phyloP scores from a whole-genome alignment of 345 rosid genomes.

The Syzygium jambos region DNA sequence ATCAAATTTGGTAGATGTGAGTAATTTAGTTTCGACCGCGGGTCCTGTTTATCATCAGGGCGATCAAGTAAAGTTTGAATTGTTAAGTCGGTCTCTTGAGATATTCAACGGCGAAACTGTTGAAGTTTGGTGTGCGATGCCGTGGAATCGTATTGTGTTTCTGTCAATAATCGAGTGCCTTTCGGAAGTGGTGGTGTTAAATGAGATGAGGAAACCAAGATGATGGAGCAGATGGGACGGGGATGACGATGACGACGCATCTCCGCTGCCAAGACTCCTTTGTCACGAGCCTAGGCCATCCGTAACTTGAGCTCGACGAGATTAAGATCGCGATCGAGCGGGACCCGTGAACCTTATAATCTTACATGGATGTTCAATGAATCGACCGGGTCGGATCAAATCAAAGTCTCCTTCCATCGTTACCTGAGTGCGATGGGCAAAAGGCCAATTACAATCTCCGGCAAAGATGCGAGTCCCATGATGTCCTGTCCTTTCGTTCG shows the following conservation, averaged over 20 bases:
- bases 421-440: background rate
- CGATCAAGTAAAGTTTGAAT: background rate
- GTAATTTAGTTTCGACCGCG: background rate
- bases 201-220: background rate
- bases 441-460: background rate
- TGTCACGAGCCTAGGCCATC: background rate
- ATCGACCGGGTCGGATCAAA: background rate
- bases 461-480: background rate
- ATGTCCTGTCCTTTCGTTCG: background rate
- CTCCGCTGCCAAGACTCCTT: background rate
- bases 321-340: background rate
- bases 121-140: background rate
- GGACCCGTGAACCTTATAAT: too few species aligned
- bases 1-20: background rate
- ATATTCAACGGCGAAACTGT: background rate
- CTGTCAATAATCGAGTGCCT: background rate
- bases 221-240: background rate
- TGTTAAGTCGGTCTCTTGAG: background rate
- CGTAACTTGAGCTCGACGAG: background rate
- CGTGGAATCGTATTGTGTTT: background rate
- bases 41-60: background rate
- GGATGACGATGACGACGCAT: too few species aligned
- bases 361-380: too few species aligned
- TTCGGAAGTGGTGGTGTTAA: background rate
- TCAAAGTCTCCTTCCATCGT: background rate